Conservation (phyloP, 805 yeast genomes). For the Yarrowia sp. region DNA sequence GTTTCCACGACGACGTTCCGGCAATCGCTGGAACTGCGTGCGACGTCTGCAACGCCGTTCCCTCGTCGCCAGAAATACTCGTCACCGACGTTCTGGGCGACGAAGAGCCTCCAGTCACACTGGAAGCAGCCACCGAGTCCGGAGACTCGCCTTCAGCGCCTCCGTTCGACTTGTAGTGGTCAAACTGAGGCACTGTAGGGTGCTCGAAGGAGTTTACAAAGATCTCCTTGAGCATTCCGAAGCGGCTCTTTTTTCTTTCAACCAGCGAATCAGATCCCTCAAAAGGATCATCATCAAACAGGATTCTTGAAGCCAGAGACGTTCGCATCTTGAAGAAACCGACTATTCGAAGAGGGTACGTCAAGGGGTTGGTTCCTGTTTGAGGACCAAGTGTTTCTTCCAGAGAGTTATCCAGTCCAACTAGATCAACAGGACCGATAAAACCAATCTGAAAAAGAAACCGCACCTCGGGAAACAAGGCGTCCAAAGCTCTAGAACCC, state of each 20-base stretch:
- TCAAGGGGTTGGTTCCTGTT: background rate
- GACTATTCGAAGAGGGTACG: constrained; percentile 7
- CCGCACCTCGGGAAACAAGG: constrained; percentile 42
- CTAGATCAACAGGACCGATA: constrained; percentile 40
- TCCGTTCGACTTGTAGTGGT: constrained; percentile 18
- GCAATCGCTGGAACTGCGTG: background rate
- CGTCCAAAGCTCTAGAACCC: constrained; percentile 39
- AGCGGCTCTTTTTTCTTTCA: constrained; percentile 3
- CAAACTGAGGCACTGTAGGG: constrained; percentile 17
- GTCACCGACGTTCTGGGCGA: constrained; percentile 16
- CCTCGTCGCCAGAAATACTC: constrained; percentile 3
- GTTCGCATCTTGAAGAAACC: constrained; percentile 22
- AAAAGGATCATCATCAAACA: constrained; percentile 3
- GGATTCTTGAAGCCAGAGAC: background rate
- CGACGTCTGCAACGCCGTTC: background rate
- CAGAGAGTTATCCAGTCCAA: constrained; percentile 18
- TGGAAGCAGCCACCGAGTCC: background rate
- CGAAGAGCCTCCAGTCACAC: background rate
- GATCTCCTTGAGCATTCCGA: constrained; percentile 2
- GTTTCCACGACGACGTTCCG: constrained; percentile 11
- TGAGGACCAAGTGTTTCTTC: background rate
- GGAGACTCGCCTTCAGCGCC: constrained; percentile 4
- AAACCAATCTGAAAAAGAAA: constrained; percentile 41
- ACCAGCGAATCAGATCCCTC: constrained; percentile 15
- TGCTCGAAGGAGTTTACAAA: constrained; percentile 9